Evolutionary conservation across 2,329 filamentous ascomycete genomes (phyloP), one percentile per base, ranked within the genome.

Genomic region (Trichoderma cornu-damae): DNA sequence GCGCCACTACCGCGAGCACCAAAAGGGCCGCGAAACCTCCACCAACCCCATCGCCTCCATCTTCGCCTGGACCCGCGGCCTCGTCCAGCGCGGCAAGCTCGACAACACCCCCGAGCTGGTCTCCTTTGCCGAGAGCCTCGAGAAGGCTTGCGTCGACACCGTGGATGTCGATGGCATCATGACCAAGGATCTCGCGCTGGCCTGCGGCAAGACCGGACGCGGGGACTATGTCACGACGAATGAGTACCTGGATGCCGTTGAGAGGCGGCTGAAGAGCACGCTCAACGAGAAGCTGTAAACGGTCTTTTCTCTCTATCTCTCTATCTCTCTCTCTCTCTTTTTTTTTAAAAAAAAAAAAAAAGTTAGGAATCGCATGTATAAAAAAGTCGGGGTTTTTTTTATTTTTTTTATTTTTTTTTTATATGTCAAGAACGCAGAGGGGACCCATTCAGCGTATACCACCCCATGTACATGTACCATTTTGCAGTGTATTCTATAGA

Each of bases 1-100:
- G 55, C 90, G 94, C 69, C 94, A 97, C 82, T 97, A 91, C 85
- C 90, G 94, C 72, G 93, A 97, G 80, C 89, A 97, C 83, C 94
- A 97, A 78, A 96, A 96, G 82, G 94, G 94, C 72, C 86, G 87
- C 67, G 90, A 96, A 77, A 99, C 94, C 57, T 96, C 91, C 43
- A 99, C 94, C 65, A 97, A 99, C 85, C 94, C 94, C 61, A 97
- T 97, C 68, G 94, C 94, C 62, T 96, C 90, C 72, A 97, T 99
- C 79, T 99, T 97, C 74, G 94, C 94, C 69, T 99, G 94, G 94
- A 97, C 94, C 60, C 88, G 94, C 60, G 94, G 94, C 68, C 84
- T 99, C 47, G 78, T 90, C 66, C 94, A 96, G 82, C 89, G 94
- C 68, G 94, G 94, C 67, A 88, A 90, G 78, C 85, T 99, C 64